These are phyloP conservation scores for Myxozyma neglecta DNA, from an alignment of 805 yeast genomes.

Conservation along the genomic window DNA sequence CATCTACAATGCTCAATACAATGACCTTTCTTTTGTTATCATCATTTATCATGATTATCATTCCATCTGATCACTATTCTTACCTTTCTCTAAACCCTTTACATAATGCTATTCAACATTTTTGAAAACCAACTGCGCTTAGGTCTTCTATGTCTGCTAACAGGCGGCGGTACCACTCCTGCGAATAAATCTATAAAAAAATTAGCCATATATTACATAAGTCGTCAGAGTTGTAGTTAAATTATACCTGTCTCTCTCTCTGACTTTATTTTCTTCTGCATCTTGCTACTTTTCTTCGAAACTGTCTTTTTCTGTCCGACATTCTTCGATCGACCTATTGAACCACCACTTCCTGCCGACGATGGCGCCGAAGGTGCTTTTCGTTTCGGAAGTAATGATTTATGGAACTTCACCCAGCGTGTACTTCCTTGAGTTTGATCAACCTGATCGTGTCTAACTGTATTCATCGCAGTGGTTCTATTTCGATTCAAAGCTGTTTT, in stretches of 20 bases:
- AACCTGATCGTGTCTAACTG: no score
- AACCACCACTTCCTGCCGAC: not conserved
- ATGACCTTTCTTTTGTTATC: not conserved
- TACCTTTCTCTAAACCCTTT: not conserved
- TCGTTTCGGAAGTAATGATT: slow-evolving; percentile 11
- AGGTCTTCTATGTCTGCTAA: slow-evolving; percentile 4
- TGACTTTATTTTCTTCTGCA: not conserved
- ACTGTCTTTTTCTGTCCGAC: not conserved
- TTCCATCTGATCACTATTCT: not conserved
- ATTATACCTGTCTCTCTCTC: slow-evolving; percentile 6
- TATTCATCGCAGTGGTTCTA: no score
- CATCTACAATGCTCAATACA: not conserved
- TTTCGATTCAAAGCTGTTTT: no score
- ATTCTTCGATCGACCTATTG: not conserved
- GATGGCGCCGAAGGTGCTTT: slow-evolving; percentile 17
- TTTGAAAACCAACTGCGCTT: slow-evolving; percentile 23
- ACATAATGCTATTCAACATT: slow-evolving; percentile 11
- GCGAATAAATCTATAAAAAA: slow-evolving; percentile 10
- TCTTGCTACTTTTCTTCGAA: not conserved
- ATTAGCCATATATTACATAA: not conserved
- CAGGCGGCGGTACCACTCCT: slow-evolving; percentile 8
- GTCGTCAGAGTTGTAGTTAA: not conserved
- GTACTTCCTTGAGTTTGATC: no score
- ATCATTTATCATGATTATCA: not conserved
- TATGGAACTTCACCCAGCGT: slow-evolving; percentile 15